Percentiles rank a stretch among this genome's conserved stretches.
Conservation (phyloP, 306 rosid species). For the Prinsepia uniflora region DNA sequence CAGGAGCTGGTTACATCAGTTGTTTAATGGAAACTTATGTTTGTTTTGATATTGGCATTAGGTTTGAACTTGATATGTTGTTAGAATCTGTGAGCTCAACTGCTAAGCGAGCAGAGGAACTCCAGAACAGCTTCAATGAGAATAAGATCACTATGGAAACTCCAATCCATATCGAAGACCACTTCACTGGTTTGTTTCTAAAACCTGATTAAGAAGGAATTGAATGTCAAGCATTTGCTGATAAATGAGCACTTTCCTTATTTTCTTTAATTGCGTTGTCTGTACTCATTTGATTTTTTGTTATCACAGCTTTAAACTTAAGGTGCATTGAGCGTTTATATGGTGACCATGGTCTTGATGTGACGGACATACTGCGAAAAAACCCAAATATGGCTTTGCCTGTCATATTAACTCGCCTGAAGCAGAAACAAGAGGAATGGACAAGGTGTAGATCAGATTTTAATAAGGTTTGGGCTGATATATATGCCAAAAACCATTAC, state of each 20-base stretch:
- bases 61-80: conserved; percentile 98
- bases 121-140: conserved; percentile 58
- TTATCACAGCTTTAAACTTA: conserved; percentile 68
- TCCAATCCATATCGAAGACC: conserved; percentile 64
- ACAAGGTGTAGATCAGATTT: conserved; percentile 84
- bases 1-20: neutral
- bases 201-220: neutral
- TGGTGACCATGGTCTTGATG: conserved; percentile 98
- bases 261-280: conserved; percentile 13
- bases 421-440: conserved; percentile 99
- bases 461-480: conserved; percentile 97
- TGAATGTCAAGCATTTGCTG: conserved; percentile 6
- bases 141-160: conserved; percentile 56
- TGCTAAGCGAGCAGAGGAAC: conserved; percentile 77
- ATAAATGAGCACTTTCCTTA: conserved; percentile 6
- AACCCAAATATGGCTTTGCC: conserved; percentile 75
- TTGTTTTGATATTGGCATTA: conserved; percentile 29
- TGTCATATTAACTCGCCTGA: conserved; percentile 81
- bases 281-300: neutral
- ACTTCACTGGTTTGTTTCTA: conserved; percentile 70
- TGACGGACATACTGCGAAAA: conserved; percentile 83
- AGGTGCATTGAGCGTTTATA: conserved; percentile 97
- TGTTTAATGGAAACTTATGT: conserved; percentile 8
- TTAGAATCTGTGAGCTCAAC: conserved; percentile 92
- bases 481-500: conserved; percentile 90